phyloP scores from a whole-genome alignment of 495 filamentous ascomycete genomes.

The Xylaria longipes region DNA sequence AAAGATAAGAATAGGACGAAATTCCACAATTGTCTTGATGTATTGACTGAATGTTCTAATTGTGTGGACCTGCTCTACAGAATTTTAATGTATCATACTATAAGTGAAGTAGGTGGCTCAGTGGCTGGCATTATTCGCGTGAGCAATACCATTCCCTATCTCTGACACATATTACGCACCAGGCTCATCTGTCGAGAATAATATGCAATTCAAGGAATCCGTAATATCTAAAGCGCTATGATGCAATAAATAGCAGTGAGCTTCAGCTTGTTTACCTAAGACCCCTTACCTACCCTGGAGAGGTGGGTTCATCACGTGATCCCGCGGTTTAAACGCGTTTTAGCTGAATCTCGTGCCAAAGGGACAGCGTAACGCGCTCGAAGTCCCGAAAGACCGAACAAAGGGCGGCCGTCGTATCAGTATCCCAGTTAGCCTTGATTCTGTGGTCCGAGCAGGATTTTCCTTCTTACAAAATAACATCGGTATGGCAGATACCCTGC shows the following conservation, averaged over 20 bases:
- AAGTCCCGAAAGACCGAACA: background rate
- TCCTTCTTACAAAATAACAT: background rate
- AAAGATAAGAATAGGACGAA: background rate
- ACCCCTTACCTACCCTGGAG: background rate
- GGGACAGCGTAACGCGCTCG: background rate
- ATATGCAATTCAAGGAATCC: background rate
- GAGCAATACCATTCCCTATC: background rate
- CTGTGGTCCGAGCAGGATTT: background rate
- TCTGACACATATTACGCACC: too few species aligned
- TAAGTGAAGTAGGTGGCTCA: too few species aligned
- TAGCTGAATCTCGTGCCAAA: too few species aligned
- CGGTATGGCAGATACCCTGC: background rate
- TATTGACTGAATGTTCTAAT: background rate
- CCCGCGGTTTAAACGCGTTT: background rate
- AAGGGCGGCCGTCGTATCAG: background rate
- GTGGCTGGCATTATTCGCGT: background rate
- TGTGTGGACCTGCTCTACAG: background rate
- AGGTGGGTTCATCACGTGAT: background rate
- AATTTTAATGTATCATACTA: background rate
- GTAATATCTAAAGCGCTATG: background rate
- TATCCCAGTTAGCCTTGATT: background rate
- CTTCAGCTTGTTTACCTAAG: background rate
- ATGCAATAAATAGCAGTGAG: background rate
- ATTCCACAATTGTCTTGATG: background rate
- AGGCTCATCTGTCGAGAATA: too few species aligned